Percentiles rank a stretch among this genome's conserved stretches.
These are phyloP conservation scores for Magnolia sinica DNA, from an alignment of 164 flowering plant species.

Conservation along the genomic window DNA sequence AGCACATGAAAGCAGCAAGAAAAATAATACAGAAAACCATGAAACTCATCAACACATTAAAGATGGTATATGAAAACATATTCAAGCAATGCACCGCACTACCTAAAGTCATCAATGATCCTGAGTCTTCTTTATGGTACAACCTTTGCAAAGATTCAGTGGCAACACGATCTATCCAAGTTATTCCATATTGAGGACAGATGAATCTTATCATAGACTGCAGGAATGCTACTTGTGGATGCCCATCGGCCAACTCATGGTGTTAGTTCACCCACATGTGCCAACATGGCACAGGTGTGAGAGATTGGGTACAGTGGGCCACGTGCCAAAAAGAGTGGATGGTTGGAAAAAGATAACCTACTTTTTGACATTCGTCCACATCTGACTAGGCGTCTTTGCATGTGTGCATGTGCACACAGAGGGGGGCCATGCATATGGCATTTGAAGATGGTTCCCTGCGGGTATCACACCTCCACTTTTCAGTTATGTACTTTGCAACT, in stretches of 20 bases:
- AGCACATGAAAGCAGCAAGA: background rate
- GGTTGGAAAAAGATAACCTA: no score
- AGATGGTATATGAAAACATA: background rate
- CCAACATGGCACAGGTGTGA: no score
- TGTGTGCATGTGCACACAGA: no score
- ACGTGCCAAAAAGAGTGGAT: no score
- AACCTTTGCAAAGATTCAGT: background rate
- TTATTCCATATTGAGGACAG: background rate
- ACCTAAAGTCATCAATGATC: background rate
- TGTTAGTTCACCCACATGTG: no score
- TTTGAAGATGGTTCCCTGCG: no score
- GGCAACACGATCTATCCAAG: background rate
- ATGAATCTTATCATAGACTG: background rate
- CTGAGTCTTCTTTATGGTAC: background rate
- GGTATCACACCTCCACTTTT: no score
- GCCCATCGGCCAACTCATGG: background rate
- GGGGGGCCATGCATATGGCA: no score
- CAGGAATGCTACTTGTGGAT: background rate
- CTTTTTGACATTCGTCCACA: no score
- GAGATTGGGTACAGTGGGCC: no score
- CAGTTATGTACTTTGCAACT: no score
- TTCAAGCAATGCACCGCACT: background rate
- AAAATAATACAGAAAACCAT: background rate
- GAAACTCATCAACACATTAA: background rate
- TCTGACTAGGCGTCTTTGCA: no score